A percentile compares a stretch with the other conserved stretches of the same genome.
Conservation (phyloP, 306 rosid genomes). For the Citrullus mucosospermus region DNA sequence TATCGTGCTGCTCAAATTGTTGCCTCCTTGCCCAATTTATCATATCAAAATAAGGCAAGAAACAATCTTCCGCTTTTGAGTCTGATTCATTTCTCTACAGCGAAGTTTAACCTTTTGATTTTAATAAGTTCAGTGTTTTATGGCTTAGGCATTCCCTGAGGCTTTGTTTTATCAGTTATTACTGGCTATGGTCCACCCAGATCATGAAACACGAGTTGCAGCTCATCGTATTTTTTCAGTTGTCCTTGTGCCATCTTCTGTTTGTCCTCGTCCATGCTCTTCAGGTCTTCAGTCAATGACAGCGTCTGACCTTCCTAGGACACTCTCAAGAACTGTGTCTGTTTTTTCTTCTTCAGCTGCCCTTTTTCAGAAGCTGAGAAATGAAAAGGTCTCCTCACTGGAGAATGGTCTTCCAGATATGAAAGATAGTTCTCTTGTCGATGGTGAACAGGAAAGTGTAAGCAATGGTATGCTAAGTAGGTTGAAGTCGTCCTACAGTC, state of each 20-base stretch:
- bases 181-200: conserved; percentile 84
- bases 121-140: conserved; percentile 17
- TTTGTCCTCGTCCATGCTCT: conserved; percentile 32
- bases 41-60: conserved; percentile 76
- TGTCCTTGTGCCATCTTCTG: conserved; percentile 72
- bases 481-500: conserved; percentile 41
- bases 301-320: conserved; percentile 41
- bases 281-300: conserved; percentile 27
- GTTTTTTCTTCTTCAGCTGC: conserved; percentile 91
- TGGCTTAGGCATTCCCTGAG: conserved; percentile 79
- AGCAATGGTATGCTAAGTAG: conserved; percentile 35
- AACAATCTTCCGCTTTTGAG: conserved; percentile 7
- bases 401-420: conserved; percentile 27
- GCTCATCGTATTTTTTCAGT: conserved; percentile 84
- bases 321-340: conserved; percentile 79
- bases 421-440: conserved; percentile 17
- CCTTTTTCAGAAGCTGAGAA: conserved; percentile 65
- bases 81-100: conserved; percentile 9
- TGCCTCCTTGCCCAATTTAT: conserved; percentile 59
- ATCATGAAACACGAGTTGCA: conserved; percentile 74
- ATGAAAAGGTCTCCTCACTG: conserved; percentile 41
- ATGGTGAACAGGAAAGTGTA: conserved; percentile 24
- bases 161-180: conserved; percentile 86
- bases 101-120: conserved; percentile 13
- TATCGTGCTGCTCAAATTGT: conserved; percentile 74